These are phyloP conservation scores for Amanita pseudoporphyria DNA, from an alignment of 768 basidiomycete species.

Conservation along the genomic window DNA sequence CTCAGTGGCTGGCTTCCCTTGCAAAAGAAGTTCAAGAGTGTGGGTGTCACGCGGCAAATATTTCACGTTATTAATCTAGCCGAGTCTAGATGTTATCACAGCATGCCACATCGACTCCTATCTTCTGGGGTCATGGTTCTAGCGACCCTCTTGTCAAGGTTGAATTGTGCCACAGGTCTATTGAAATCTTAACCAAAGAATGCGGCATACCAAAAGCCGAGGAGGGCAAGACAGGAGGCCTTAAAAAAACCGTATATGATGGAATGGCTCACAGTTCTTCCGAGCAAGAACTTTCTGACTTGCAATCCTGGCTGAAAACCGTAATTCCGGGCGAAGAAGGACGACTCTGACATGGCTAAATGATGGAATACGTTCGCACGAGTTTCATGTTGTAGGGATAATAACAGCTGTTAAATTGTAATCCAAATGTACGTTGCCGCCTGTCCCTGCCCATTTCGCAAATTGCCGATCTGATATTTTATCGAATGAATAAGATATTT, in stretches of 20 bases:
- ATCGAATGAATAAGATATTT: too few species aligned
- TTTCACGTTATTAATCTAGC: background rate
- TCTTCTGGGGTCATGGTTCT: conserved; percentile 85
- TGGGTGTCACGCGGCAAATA: conserved; percentile 20
- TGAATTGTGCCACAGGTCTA: conserved; percentile 42
- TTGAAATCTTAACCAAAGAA: conserved; percentile 42
- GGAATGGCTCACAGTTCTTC: conserved; percentile 60
- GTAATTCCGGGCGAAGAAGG: conserved; percentile 28
- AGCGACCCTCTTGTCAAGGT: conserved; percentile 65
- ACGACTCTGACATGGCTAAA: background rate
- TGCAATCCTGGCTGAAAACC: conserved; percentile 61
- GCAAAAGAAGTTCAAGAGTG: conserved; percentile 52
- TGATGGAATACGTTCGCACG: too few species aligned
- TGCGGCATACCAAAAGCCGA: conserved; percentile 40
- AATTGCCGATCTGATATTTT: too few species aligned
- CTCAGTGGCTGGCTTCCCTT: conserved; percentile 80
- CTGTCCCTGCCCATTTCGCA: too few species aligned
- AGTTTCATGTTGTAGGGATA: too few species aligned
- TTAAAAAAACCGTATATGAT: conserved; percentile 59
- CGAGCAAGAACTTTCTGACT: conserved; percentile 56
- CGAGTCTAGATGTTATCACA: conserved; percentile 46
- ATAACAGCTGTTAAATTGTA: too few species aligned
- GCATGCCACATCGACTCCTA: conserved; percentile 51
- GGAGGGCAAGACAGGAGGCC: conserved; percentile 35
- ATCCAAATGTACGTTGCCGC: too few species aligned